These are phyloP conservation scores for Euphorbia corollata DNA, from an alignment of 441 rosid genomes.

Conservation along the genomic window DNA sequence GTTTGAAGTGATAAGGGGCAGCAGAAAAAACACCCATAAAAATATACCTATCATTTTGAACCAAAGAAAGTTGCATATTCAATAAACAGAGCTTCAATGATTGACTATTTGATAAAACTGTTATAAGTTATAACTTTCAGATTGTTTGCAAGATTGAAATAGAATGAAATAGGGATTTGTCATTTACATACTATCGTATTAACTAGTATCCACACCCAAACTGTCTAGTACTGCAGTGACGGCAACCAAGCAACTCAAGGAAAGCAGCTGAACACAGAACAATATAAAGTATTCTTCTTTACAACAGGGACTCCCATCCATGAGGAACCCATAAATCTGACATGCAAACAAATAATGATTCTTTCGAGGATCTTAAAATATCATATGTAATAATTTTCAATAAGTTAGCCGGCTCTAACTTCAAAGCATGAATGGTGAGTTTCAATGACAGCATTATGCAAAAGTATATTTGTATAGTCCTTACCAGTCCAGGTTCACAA, in stretches of 20 bases:
- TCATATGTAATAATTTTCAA: no score
- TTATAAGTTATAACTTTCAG: background rate
- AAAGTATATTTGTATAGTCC: background rate
- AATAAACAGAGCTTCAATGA: background rate
- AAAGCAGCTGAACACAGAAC: background rate
- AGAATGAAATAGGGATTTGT: background rate
- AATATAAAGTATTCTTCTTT: background rate
- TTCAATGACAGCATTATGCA: background rate
- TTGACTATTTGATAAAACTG: background rate
- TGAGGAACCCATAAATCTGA: background rate
- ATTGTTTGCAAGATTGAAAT: background rate
- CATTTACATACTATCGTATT: background rate
- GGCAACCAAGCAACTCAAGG: background rate
- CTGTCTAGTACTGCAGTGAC: background rate
- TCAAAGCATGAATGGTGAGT: no score
- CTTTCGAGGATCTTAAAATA: no score
- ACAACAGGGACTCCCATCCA: background rate
- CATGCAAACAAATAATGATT: background rate
- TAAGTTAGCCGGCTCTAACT: no score
- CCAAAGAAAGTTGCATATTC: background rate
- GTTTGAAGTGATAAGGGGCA: no score
- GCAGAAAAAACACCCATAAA: no score
- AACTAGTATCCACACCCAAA: background rate
- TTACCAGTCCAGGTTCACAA: background rate
- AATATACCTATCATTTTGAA: background rate